Conservation (phyloP, 1,139 yeast species). For the Hemisphaericaspora xylanilytica region DNA sequence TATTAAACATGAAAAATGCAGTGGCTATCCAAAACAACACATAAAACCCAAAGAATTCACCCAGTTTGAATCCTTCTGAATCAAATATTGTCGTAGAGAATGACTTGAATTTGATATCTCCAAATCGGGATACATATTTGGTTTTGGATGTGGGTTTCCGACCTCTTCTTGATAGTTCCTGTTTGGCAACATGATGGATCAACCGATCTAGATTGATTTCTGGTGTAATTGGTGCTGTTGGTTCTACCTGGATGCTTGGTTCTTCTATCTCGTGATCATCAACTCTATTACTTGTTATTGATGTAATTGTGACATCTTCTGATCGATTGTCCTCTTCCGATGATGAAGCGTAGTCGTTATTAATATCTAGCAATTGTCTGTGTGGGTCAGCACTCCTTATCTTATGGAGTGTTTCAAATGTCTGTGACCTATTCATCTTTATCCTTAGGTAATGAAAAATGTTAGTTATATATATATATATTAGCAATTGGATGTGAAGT, state of each 20-base stretch:
- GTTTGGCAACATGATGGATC: constrained; percentile 8
- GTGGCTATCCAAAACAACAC: constrained; percentile 68
- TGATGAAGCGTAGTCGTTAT: constrained; percentile 18
- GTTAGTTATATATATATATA: constrained; percentile 1
- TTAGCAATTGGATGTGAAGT: not conserved
- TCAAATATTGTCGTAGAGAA: constrained; percentile 50
- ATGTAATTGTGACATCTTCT: not conserved
- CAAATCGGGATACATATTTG: constrained; percentile 14
- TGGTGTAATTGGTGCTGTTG: not conserved
- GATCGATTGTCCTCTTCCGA: constrained; percentile 9
- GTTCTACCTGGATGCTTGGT: no score
- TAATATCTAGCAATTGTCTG: constrained; percentile 18
- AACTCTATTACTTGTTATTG: not conserved
- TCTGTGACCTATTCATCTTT: constrained; percentile 10
- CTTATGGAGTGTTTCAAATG: constrained; percentile 16
- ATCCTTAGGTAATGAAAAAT: not conserved
- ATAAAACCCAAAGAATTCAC: constrained; percentile 62
- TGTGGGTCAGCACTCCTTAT: constrained; percentile 17
- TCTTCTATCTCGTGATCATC: not conserved
- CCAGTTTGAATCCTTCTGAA: constrained; percentile 32
- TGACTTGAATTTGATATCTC: constrained; percentile 14
- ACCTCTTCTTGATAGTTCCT: constrained; percentile 9
- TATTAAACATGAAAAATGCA: constrained; percentile 50
- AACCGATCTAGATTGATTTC: constrained; percentile 8
- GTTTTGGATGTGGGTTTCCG: constrained; percentile 3